These are phyloP conservation scores for Solanum habrochaites DNA, from an alignment of 257 asterid species.

Conservation along the genomic window DNA sequence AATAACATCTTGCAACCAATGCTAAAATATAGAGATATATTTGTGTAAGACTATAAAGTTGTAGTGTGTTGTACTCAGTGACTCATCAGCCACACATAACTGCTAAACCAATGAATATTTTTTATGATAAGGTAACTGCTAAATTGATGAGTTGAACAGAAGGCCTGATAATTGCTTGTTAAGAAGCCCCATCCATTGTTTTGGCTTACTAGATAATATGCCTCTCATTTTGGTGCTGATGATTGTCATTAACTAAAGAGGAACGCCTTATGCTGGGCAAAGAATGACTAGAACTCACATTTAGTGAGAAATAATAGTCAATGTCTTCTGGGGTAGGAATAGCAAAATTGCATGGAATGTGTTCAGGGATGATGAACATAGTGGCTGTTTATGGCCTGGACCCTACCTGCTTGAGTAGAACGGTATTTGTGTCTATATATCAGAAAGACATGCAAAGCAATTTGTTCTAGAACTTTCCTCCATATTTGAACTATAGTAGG, in stretches of 20 bases:
- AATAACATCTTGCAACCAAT: background rate
- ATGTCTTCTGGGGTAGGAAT: background rate
- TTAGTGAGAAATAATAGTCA: background rate
- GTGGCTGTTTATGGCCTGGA: background rate
- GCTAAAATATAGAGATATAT: background rate
- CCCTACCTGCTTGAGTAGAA: background rate
- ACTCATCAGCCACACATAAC: background rate
- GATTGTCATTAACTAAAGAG: background rate
- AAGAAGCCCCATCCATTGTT: background rate
- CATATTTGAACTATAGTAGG: background rate
- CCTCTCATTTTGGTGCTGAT: background rate
- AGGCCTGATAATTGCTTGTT: background rate
- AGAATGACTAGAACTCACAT: background rate
- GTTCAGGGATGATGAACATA: background rate
- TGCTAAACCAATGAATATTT: background rate
- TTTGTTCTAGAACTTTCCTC: background rate
- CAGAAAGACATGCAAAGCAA: background rate
- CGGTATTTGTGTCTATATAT: background rate
- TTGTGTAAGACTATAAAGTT: background rate
- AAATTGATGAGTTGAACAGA: background rate
- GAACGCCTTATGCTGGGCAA: background rate
- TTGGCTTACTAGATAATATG: background rate
- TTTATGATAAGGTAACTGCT: background rate
- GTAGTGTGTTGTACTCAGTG: background rate
- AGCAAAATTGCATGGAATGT: background rate